These are phyloP conservation scores for Durusdinium trenchii DNA, from an alignment of 73 alveolate species.

Conservation along the genomic window DNA sequence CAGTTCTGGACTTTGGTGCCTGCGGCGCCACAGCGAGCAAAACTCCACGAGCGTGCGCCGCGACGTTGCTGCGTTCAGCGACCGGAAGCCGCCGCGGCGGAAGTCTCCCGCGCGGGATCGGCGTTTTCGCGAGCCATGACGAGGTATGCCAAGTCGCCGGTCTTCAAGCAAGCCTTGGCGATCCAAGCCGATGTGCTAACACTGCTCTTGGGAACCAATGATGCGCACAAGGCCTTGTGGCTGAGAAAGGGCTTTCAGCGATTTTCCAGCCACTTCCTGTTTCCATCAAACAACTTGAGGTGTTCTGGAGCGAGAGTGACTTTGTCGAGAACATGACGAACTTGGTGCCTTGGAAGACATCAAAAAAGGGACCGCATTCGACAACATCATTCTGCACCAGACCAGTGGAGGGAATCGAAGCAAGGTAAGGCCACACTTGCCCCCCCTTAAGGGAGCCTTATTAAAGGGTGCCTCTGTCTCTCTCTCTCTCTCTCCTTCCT, in stretches of 20 bases:
- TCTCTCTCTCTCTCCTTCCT: no score
- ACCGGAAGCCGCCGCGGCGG: not conserved
- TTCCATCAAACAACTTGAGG: no score
- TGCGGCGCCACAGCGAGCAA: conserved; percentile 30
- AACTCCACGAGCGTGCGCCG: conserved; percentile 1
- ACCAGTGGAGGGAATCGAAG: no score
- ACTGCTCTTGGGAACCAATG: conserved; percentile 3
- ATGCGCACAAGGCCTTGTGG: not conserved
- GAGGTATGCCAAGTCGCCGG: not conserved
- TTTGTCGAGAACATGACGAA: not conserved
- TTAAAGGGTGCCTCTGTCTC: no score
- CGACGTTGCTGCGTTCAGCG: not conserved
- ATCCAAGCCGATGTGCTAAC: not conserved
- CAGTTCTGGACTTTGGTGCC: not conserved
- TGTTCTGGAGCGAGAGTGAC: conserved; percentile 18
- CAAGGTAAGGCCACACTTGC: no score
- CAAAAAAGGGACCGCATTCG: no score
- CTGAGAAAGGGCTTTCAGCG: not conserved
- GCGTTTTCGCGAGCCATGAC: not conserved
- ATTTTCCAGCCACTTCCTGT: no score
- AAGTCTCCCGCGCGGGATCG: not conserved
- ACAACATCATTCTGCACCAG: no score
- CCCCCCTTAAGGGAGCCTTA: no score
- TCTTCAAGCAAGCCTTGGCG: conserved; percentile 1
- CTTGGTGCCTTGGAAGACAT: conserved; percentile 3